Base-by-base conservation (phyloP, 352 stramenopile species). In the Peronospora farinosa region DNA sequence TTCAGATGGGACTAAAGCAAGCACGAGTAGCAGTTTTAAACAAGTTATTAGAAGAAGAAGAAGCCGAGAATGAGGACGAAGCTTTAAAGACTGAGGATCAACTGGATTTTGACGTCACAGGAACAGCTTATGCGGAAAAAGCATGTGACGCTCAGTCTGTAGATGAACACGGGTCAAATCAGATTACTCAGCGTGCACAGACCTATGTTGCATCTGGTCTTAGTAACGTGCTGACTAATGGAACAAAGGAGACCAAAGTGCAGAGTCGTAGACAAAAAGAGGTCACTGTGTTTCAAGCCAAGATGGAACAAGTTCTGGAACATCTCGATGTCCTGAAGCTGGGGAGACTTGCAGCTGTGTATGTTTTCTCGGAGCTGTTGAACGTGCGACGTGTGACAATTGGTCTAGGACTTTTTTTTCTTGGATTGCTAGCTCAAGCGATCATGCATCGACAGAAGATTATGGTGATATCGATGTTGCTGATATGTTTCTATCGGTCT, bases 391-490 rank as follows among this genome's bases (percentile, higher is more conserved):
- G 46, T 23, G 71, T 90, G 36, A 65, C 60, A 1, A 42, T 69
- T 32, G 76, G 79, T 1, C 50, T 86, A 15, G 43, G 53, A 3
- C 41, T 84, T 16, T 52, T 86, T 12, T 67, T 84, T 21, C 28
- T 85, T 13, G 77, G 72, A 2, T 17, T 88, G 6, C 56, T 84
- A 11, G 60, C 54, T 2, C 76, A 88, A 41, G 69, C 63, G 13
- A 40, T 78, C 5, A 67, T 83, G 53, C 78, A 88, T 50, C 68
- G 72, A 16, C 74, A 90, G 47, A 86, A 83, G 40, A 62, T 90
- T 40, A 90, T 90, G 78, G 58, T 76, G 13, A 51, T 82, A 21
- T 86, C 74, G 1, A 87, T 90, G 56, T 23, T 90, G 30, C 44
- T 79, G 1, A 60, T 88, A 16, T 83, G 74, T 17, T n/a, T 86